Percentiles rank a stretch among this genome's conserved stretches.
These are phyloP conservation scores for Phytophthora rubi DNA, from an alignment of 352 stramenopile species.

Conservation along the genomic window DNA sequence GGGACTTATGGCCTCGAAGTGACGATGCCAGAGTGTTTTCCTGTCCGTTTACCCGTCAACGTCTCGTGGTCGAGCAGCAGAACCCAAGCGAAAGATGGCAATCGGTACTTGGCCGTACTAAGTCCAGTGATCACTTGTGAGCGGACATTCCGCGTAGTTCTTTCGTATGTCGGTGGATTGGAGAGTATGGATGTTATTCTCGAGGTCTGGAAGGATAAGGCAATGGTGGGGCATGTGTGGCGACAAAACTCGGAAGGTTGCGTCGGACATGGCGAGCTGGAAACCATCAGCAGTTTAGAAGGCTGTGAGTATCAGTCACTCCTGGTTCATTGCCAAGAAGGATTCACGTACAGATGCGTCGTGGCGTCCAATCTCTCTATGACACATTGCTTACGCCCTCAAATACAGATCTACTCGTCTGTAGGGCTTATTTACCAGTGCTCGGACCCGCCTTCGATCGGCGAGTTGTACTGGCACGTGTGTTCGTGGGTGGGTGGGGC, in stretches of 20 bases:
- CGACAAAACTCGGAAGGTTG: slow-evolving; percentile 26
- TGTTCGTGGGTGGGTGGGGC: slow-evolving; percentile 53
- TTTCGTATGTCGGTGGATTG: slow-evolving; percentile 47
- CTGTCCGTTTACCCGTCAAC: slow-evolving; percentile 32
- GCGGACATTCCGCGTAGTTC: slow-evolving; percentile 48
- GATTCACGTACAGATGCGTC: slow-evolving; percentile 46
- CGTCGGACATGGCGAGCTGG: slow-evolving; percentile 32
- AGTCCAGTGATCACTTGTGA: slow-evolving; percentile 34
- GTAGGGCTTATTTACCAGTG: slow-evolving; percentile 50
- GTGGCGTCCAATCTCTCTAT: slow-evolving; percentile 44
- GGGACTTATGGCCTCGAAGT: slow-evolving; percentile 50
- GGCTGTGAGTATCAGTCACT: slow-evolving; percentile 52
- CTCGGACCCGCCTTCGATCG: slow-evolving; percentile 37
- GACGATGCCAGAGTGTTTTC: slow-evolving; percentile 29
- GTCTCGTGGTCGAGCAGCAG: slow-evolving; percentile 45
- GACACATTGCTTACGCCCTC: slow-evolving; percentile 34
- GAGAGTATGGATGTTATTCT: slow-evolving; percentile 54
- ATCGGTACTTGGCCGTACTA: slow-evolving; percentile 47
- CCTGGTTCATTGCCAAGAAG: slow-evolving; percentile 34
- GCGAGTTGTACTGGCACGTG: slow-evolving; percentile 59
- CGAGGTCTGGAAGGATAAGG: slow-evolving; percentile 45
- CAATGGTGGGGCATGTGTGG: slow-evolving; percentile 27
- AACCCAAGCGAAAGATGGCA: slow-evolving; percentile 27
- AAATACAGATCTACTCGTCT: slow-evolving; percentile 62
- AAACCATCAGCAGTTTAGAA: slow-evolving; percentile 34